Evolutionary conservation across 495 filamentous ascomycete genomes (phyloP).

Genomic region (Podospora bellae-mahoneyi): DNA sequence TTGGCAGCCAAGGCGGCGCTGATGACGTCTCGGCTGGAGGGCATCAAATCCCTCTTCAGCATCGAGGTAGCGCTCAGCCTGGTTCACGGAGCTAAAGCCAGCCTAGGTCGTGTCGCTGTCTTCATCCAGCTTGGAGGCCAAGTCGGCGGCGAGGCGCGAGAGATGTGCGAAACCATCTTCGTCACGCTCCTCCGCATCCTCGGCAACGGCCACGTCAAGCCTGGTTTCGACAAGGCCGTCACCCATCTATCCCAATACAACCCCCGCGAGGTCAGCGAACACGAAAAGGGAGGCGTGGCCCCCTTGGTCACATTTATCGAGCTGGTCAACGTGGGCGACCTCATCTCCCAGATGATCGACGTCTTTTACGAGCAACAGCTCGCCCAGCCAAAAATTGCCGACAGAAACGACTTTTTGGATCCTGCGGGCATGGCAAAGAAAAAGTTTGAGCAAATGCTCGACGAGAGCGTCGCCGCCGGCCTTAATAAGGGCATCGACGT

Average conservation of each 20-base stretch:
- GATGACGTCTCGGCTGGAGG: slow-evolving; percentile 91
- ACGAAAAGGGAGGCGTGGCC: slow-evolving; percentile 68
- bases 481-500: slow-evolving; percentile 97
- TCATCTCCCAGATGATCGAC: slow-evolving; percentile 98
- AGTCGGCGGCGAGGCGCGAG: slow-evolving; percentile 75
- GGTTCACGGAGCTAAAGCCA: slow-evolving; percentile 86
- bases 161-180: slow-evolving; percentile 90
- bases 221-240: slow-evolving; percentile 88
- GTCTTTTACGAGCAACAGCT: slow-evolving; percentile 98
- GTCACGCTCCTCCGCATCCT: slow-evolving; percentile 77
- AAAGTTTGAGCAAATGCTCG: slow-evolving; percentile 97
- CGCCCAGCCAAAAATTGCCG: slow-evolving; percentile 72
- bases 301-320: slow-evolving; percentile 95
- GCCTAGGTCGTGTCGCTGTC: slow-evolving; percentile 76
- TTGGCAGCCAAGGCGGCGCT: slow-evolving; percentile 93
- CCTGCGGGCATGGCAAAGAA: slow-evolving; percentile 93
- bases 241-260: slow-evolving; percentile 89
- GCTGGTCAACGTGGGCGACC: slow-evolving; percentile 94
- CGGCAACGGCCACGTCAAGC: slow-evolving; percentile 80
- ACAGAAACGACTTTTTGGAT: slow-evolving; percentile 91
- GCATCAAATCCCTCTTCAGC: slow-evolving; percentile 90
- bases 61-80: slow-evolving; percentile 90
- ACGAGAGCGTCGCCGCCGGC: slow-evolving; percentile 93
- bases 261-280: slow-evolving; percentile 76
- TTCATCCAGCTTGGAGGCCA: slow-evolving; percentile 77